phyloP scores from a whole-genome alignment of 768 basidiomycete species.

The Suillus subalutaceus region DNA sequence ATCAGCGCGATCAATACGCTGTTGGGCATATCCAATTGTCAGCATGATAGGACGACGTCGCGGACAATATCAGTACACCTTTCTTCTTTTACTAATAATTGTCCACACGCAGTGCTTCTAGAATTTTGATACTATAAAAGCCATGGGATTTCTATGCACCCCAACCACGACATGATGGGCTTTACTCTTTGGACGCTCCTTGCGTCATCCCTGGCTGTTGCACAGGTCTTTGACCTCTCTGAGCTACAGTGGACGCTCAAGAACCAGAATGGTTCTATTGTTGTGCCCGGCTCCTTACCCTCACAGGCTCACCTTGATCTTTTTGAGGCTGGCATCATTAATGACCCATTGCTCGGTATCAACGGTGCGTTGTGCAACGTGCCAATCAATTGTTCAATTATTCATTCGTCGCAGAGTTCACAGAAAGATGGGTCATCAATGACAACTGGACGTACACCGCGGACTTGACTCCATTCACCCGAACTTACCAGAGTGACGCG shows the following conservation, averaged over 20 bases:
- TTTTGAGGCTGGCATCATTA: conserved; percentile 52
- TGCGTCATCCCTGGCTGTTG: conserved; percentile 15
- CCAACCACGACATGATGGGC: conserved; percentile 6
- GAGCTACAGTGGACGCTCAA: conserved; percentile 53
- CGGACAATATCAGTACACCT: background rate
- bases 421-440: conserved; percentile 55
- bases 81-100: background rate
- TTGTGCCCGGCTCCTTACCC: conserved; percentile 52
- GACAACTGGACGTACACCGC: conserved; percentile 66
- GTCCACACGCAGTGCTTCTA: background rate
- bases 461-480: conserved; percentile 47
- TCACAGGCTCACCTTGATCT: conserved; percentile 61
- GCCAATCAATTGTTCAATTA: background rate
- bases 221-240: conserved; percentile 45
- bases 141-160: background rate
- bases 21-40: no score
- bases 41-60: no score
- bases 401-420: conserved; percentile 43
- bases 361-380: conserved; percentile 44
- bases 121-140: background rate
- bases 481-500: conserved; percentile 21
- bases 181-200: conserved; percentile 2
- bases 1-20: no score
- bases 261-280: conserved; percentile 56
- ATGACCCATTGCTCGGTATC: conserved; percentile 53